These are phyloP conservation scores for Cinchona pubescens DNA, from an alignment of 257 asterid species.

Conservation along the genomic window DNA sequence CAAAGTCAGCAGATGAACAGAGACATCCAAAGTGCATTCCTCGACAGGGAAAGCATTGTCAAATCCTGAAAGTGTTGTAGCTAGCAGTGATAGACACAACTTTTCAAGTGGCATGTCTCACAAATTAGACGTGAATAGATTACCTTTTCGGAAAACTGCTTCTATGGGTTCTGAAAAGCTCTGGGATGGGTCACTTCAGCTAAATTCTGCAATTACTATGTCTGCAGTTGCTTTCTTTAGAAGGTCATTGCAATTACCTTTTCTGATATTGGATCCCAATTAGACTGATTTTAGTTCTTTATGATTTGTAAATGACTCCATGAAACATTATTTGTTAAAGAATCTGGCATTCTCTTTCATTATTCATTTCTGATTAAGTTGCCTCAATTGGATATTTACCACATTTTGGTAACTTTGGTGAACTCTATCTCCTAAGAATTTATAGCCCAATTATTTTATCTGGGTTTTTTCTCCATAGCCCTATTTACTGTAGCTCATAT, in stretches of 20 bases:
- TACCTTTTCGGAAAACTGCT: slow-evolving; percentile 8
- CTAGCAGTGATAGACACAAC: not conserved
- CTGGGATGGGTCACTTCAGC: slow-evolving; percentile 39
- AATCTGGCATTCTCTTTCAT: too few relatives aligned
- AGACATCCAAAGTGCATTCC: too few relatives aligned
- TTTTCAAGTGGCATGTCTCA: not conserved
- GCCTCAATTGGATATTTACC: too few relatives aligned
- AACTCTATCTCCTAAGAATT: too few relatives aligned
- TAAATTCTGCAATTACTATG: slow-evolving; percentile 19
- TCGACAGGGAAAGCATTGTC: not conserved
- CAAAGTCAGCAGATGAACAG: too few relatives aligned
- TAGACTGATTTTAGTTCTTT: too few relatives aligned
- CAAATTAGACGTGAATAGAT: slow-evolving; percentile 13
- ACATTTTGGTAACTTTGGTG: too few relatives aligned
- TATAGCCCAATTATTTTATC: too few relatives aligned
- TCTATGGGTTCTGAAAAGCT: slow-evolving; percentile 25
- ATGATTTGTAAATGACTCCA: slow-evolving; percentile 4
- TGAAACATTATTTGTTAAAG: not conserved
- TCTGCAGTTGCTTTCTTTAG: slow-evolving; percentile 34
- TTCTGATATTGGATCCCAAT: not conserved
- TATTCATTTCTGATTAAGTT: too few relatives aligned
- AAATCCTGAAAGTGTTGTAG: not conserved
- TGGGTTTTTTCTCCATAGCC: too few relatives aligned
- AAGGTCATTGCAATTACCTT: slow-evolving; percentile 24
- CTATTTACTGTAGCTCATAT: too few relatives aligned